Conservation (phyloP, 306 rosid genomes). For the Luffa acutangula region DNA sequence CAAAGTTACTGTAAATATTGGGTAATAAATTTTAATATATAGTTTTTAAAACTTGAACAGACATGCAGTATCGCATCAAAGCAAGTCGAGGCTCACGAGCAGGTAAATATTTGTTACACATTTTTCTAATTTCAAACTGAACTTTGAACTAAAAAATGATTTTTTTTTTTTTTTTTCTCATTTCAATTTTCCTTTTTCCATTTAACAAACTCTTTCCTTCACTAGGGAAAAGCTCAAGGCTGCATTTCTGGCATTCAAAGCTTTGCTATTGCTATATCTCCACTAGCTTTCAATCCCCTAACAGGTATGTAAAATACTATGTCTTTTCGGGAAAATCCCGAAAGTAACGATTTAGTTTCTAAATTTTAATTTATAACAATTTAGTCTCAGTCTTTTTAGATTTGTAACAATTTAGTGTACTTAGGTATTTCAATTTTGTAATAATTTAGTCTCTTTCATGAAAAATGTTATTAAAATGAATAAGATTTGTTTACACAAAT, state of each 20-base stretch:
- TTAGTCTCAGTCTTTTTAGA: no score
- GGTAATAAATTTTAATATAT: background rate
- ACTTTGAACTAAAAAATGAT: background rate
- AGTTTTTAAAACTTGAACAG: constrained; percentile 21
- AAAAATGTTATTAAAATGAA: no score
- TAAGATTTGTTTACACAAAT: no score
- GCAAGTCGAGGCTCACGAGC: constrained; percentile 63
- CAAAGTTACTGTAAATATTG: background rate
- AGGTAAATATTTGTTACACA: constrained; percentile 32
- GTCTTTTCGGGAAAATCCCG: no score
- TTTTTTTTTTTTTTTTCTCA: no score
- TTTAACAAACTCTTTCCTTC: background rate
- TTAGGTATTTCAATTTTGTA: no score
- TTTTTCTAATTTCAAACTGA: no score
- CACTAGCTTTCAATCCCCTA: constrained; percentile 62
- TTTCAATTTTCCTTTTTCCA: no score
- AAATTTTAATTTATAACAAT: no score
- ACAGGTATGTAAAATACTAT: constrained; percentile 30
- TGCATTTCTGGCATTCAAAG: constrained; percentile 67
- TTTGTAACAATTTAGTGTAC: no score
- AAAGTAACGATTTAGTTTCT: no score
- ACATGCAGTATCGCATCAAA: constrained; percentile 72
- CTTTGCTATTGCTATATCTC: constrained; percentile 58
- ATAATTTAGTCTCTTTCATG: no score
- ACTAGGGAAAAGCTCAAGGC: constrained; percentile 87